Conservation (phyloP, 2,329 filamentous ascomycete species). For the Nemania sp. region DNA sequence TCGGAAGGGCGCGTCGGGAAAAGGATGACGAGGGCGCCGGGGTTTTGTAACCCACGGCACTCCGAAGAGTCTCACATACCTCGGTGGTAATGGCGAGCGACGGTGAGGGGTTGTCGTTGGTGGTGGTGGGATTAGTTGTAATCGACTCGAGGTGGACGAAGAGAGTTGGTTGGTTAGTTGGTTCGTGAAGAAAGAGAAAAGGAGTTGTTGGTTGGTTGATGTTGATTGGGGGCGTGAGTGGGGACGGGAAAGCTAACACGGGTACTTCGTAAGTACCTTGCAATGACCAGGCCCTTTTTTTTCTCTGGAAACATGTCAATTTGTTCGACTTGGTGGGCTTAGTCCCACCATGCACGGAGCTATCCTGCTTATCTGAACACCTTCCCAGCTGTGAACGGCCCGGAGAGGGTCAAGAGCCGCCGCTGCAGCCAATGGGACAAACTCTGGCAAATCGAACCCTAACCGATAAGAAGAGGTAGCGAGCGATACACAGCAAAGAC, state of each 20-base stretch:
- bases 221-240: conserved; percentile 10
- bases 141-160: conserved; percentile 33
- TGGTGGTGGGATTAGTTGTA: conserved; percentile 19
- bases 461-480: conserved; percentile 37
- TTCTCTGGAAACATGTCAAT: conserved; percentile 15
- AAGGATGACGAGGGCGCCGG: conserved; percentile 35
- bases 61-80: conserved; percentile 48
- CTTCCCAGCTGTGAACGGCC: conserved; percentile 14
- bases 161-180: conserved; percentile 32
- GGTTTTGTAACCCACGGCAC: conserved; percentile 42
- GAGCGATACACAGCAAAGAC: conserved; percentile 18
- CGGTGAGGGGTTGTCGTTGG: not conserved
- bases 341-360: not conserved
- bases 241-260: conserved; percentile 18
- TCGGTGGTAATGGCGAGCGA: conserved; percentile 39
- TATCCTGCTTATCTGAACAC: conserved; percentile 1
- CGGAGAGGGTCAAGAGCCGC: not conserved
- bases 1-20: conserved; percentile 44
- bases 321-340: conserved; percentile 24
- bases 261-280: not conserved
- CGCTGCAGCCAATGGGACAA: conserved; percentile 35
- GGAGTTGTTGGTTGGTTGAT: not conserved
- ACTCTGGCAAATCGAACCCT: conserved; percentile 38
- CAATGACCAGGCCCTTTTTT: conserved; percentile 23
- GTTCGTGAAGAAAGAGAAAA: conserved; percentile 10